phyloP scores from a whole-genome alignment of 495 filamentous ascomycete genomes.

The Penicillium ochrochloron region DNA sequence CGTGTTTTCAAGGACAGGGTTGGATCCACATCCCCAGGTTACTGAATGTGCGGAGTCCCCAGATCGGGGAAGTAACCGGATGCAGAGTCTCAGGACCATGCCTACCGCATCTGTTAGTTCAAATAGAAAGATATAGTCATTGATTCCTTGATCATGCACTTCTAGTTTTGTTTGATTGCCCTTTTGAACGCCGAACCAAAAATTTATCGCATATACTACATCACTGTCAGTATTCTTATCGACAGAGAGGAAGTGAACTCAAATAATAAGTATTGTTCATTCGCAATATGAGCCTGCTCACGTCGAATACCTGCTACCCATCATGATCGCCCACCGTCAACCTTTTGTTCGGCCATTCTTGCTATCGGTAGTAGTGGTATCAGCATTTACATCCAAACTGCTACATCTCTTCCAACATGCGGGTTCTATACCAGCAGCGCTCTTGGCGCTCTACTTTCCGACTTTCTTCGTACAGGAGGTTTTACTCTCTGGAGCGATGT shows the following conservation, averaged over 20 bases:
- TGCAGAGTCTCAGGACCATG: background rate
- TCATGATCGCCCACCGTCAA: slow-evolving; percentile 25
- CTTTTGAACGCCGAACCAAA: background rate
- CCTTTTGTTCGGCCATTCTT: slow-evolving; percentile 23
- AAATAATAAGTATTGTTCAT: background rate
- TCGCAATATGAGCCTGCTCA: background rate
- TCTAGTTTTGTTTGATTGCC: background rate
- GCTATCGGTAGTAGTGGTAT: slow-evolving; percentile 28
- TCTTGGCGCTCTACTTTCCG: slow-evolving; percentile 27
- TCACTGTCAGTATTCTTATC: background rate
- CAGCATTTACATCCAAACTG: slow-evolving; percentile 25
- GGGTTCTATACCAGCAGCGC: slow-evolving; percentile 12
- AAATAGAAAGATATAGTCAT: background rate
- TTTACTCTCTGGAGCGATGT: slow-evolving; percentile 19
- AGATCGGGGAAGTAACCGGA: background rate
- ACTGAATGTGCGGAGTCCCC: background rate
- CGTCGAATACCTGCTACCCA: background rate
- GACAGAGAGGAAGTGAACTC: background rate
- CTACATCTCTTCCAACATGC: slow-evolving; percentile 32
- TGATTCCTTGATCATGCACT: background rate
- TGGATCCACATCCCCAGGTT: background rate
- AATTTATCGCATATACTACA: background rate
- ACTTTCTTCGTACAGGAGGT: slow-evolving; percentile 32
- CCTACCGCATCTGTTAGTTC: background rate
- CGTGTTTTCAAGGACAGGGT: background rate